Evolutionary conservation across 495 filamentous ascomycete genomes (phyloP), one percentile per base, ranked within the genome.

Genomic region (Darksidea phi): DNA sequence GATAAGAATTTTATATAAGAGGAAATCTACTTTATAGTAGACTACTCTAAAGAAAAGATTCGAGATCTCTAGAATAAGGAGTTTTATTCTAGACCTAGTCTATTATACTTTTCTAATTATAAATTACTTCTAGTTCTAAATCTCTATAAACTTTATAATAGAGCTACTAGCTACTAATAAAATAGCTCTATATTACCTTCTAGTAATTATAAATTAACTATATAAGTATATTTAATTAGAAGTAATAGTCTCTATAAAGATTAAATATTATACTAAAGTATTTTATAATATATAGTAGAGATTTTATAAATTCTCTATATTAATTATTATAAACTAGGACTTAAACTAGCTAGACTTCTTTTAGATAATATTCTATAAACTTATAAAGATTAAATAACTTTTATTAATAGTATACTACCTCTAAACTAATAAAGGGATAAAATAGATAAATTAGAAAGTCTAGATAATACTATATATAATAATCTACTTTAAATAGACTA

Each of bases 111-210:
- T 49, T 15, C 47, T 49, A 49, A 49, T 49, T 21, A 26, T n/a
- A n/a, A n/a, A n/a, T n/a, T n/a, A n/a, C n/a, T n/a, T n/a, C n/a
- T n/a, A n/a, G n/a, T n/a, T n/a, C n/a, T n/a, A n/a, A n/a, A n/a
- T n/a, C n/a, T n/a, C n/a, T n/a, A n/a, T 49, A 49, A 26, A 49
- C 47, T 49, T 49, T 49, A 49, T 49, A 49, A 15, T 26, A 49
- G 47, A 49, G 7, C 23, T 49, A 23, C 47, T 10, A 3, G 28
- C 28, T 4, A 32, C 10, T 4, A 10, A 32, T 3, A 32, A 32
- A 3, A 10, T 10, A 4, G 10, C 28, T 32, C 28, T 49, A 49
- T 49, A 49, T 2, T 23, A 49, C 47, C 23, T 23, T 2, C 23
- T 49, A 10, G 18, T 49, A 23, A 49, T 49, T 49, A 49, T 49